Evolutionary conservation across 2,329 filamentous ascomycete genomes (phyloP).

Genomic region (Cladobotryum protrusum): DNA sequence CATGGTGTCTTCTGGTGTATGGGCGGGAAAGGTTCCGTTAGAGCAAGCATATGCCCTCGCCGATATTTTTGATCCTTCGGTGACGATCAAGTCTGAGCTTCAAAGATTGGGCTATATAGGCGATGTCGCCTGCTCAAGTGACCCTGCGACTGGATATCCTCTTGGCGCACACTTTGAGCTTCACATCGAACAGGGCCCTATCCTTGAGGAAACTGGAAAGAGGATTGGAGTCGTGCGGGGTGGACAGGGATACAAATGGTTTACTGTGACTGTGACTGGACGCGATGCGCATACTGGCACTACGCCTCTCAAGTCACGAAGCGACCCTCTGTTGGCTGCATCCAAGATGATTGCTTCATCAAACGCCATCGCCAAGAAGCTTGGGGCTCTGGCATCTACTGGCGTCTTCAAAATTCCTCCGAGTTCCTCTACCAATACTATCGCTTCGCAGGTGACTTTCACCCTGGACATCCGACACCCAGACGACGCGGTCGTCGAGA

Average conservation of each 20-base stretch:
- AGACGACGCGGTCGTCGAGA: constrained; percentile 46
- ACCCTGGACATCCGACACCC: constrained; percentile 59
- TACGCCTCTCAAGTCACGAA: constrained; percentile 26
- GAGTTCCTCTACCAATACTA: constrained; percentile 64
- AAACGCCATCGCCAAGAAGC: constrained; percentile 21
- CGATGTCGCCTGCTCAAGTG: constrained; percentile 12
- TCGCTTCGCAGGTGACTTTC: constrained; percentile 60
- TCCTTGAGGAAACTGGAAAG: constrained; percentile 47
- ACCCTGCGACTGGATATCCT: constrained; percentile 31
- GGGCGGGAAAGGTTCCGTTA: constrained; percentile 62
- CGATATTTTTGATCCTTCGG: constrained; percentile 39
- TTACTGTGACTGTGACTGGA: constrained; percentile 23
- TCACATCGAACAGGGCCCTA: constrained; percentile 67
- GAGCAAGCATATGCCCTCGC: constrained; percentile 56
- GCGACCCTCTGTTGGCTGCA: constrained; percentile 28
- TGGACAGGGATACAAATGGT: constrained; percentile 28
- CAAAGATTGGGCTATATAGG: constrained; percentile 55
- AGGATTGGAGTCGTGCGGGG: constrained; percentile 28
- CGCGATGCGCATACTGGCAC: constrained; percentile 27
- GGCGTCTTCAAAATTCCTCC: constrained; percentile 35
- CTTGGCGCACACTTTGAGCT: constrained; percentile 76
- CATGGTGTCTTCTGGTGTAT: constrained; percentile 73
- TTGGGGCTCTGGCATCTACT: constrained; percentile 24
- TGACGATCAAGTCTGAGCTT: constrained; percentile 42
- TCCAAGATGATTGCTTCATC: constrained; percentile 28